Evolutionary conservation across 1,284 basidiomycete species (phyloP), one percentile per base, ranked within the genome.

Genomic region (Trichosporon sp.): DNA sequence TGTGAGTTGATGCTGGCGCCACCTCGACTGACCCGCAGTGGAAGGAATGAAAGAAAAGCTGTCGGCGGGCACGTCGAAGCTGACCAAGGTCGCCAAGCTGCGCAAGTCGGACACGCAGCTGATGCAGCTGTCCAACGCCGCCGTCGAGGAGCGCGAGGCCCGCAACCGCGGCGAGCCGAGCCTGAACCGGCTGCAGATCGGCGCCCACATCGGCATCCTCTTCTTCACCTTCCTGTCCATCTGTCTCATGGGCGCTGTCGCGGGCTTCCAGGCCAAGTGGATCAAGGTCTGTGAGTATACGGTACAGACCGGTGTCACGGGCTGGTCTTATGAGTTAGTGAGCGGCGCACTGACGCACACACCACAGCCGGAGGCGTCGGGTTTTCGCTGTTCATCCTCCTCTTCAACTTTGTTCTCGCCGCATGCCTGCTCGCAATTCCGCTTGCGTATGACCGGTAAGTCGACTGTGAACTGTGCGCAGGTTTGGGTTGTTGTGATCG

Each of bases 161-260:
- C 56, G 56, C 18, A 60, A 60, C 56, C 56, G 56, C 47, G 56
- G 56, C 27, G 56, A 60, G 27, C 56, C 56, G 18, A 60, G 56
- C 13, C 32, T 60, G 32, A 31, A 29, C 56, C 56, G 56, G 6
- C 27, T 60, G 29, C 56, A 60, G 56, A 60, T 60, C 18, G 56
- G 27, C 27, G 56, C 56, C 18, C 67, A 72, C 23, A 23, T 32
- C 12, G 51, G 56, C 13, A 51, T 31, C 32, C 29, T 88, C 67
- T 93, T 95, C 85, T 92, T 95, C 87, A 90, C 91, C 79, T 95
- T 95, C 78, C 86, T 95, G 62, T 89, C 91, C 11, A 90, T 95
- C 88, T 91, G 89, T 67, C 93, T 91, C 78, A 93, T 92, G 77
- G 93, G 90, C 3, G 90, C 90, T 73, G 90, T 93, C 2, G 93